Evolutionary conservation across 352 stramenopile genomes (phyloP).

Genomic region (Phytophthora palmivora): DNA sequence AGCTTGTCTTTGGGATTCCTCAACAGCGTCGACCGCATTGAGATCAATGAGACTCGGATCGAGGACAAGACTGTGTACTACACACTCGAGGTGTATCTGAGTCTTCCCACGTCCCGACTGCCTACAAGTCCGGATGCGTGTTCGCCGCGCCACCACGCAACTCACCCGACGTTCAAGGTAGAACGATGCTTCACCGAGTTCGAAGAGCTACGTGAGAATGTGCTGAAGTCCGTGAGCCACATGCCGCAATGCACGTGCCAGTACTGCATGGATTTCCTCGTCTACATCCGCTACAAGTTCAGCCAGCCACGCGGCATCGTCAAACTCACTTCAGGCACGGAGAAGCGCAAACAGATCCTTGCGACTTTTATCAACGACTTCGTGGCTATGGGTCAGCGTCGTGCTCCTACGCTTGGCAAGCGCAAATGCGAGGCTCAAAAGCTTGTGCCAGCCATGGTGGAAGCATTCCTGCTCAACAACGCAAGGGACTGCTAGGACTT

Average conservation of each 20-base stretch:
- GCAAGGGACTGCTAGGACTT: constrained; percentile 23
- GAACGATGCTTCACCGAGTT: constrained; percentile 65
- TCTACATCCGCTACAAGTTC: constrained; percentile 52
- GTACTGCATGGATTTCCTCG: constrained; percentile 49
- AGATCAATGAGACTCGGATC: constrained; percentile 43
- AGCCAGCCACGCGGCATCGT: constrained; percentile 41
- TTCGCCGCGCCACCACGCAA: constrained; percentile 1
- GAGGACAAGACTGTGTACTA: constrained; percentile 44
- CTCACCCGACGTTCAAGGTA: constrained; percentile 45
- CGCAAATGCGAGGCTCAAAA: constrained; percentile 48
- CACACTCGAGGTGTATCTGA: constrained; percentile 50
- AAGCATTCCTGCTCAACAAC: constrained; percentile 49
- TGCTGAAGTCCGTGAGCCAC: constrained; percentile 38
- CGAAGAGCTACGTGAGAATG: constrained; percentile 50
- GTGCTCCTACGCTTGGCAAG: constrained; percentile 20
- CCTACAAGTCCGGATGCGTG: constrained; percentile 27
- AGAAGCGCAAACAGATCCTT: constrained; percentile 43
- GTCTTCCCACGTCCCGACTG: constrained; percentile 39
- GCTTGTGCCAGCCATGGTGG: constrained; percentile 45
- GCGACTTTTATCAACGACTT: constrained; percentile 48
- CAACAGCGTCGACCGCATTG: constrained; percentile 51
- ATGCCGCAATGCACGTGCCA: constrained; percentile 45
- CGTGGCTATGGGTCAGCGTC: constrained; percentile 42
- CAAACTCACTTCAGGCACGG: constrained; percentile 36
- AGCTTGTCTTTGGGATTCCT: constrained; percentile 48